Evolutionary conservation across 805 yeast species (phyloP).

Genomic region (Candida ulmi): DNA sequence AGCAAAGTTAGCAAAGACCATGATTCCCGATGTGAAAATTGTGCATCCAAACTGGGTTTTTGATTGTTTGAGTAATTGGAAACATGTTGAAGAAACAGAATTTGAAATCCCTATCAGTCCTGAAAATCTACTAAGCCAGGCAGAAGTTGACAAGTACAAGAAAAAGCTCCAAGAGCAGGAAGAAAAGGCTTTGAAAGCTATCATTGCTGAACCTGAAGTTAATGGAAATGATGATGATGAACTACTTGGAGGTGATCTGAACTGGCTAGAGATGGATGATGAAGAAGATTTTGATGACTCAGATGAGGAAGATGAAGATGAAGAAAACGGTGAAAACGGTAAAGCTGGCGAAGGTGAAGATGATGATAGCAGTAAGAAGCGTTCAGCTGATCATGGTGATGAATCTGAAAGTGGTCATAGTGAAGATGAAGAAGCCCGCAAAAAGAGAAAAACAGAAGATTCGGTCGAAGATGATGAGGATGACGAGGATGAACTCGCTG

Average conservation of each 20-base stretch:
- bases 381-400: too few species aligned
- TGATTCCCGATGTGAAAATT: slow-evolving; percentile 56
- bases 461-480: slow-evolving; percentile 21
- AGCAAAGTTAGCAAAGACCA: slow-evolving; percentile 70
- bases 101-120: slow-evolving; percentile 50
- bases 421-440: slow-evolving; percentile 2
- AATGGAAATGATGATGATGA: slow-evolving; percentile 37
- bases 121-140: slow-evolving; percentile 37
- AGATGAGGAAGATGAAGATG: slow-evolving; percentile 24
- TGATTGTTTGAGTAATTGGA: slow-evolving; percentile 79
- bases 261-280: slow-evolving; percentile 31
- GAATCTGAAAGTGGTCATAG: too few species aligned
- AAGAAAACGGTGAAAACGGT: slow-evolving; percentile 7
- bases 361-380: too few species aligned
- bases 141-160: slow-evolving; percentile 29
- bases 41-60: slow-evolving; percentile 93
- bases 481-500: slow-evolving; percentile 26
- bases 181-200: slow-evolving; percentile 25
- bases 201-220: slow-evolving; percentile 25
- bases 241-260: slow-evolving; percentile 25
- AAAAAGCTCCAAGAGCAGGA: slow-evolving; percentile 27
- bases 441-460: slow-evolving; percentile 6
- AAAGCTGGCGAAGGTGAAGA: too few species aligned
- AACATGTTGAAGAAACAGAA: slow-evolving; percentile 53
- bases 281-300: slow-evolving; percentile 50